These are phyloP conservation scores for Pseudocercospora crystallina DNA, from an alignment of 2,329 filamentous ascomycete species.

Conservation along the genomic window DNA sequence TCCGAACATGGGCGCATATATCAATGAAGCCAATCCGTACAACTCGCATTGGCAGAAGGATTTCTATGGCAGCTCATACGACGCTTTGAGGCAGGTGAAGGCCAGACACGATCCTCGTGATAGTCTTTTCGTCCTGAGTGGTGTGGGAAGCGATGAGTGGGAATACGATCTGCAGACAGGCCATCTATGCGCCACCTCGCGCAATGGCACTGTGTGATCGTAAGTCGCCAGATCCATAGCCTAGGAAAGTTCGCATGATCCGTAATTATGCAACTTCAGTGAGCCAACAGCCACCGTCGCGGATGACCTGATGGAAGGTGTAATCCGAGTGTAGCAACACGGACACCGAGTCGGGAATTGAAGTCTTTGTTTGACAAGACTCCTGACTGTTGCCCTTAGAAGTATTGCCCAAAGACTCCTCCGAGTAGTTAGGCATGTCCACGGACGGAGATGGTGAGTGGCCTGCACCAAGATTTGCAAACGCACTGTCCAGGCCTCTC, in stretches of 20 bases:
- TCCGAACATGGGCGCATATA: conserved; percentile 42
- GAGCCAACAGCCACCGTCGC: background rate
- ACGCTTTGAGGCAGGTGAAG: conserved; percentile 41
- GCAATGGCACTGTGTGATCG: too few species aligned
- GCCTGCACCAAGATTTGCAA: background rate
- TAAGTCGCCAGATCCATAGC: too few species aligned
- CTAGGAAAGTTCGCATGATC: too few species aligned
- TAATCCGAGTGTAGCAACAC: background rate
- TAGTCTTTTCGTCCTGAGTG: conserved; percentile 26
- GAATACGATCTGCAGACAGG: conserved; percentile 28
- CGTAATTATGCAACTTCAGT: background rate
- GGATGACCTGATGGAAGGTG: background rate
- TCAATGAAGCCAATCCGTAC: conserved; percentile 45
- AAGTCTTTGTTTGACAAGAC: background rate
- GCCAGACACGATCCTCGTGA: conserved; percentile 41
- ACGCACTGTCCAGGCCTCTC: too few species aligned
- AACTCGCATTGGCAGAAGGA: conserved; percentile 42
- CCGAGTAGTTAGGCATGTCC: background rate
- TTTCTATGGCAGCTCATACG: conserved; percentile 46
- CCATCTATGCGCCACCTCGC: conserved; percentile 17
- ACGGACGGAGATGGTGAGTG: background rate
- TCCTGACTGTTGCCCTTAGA: background rate
- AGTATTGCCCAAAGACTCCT: background rate
- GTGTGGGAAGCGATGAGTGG: conserved; percentile 28
- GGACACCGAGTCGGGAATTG: background rate